Base-by-base conservation (phyloP, 1,284 basidiomycete genomes). In the Phellopilus nigrolimitatus region DNA sequence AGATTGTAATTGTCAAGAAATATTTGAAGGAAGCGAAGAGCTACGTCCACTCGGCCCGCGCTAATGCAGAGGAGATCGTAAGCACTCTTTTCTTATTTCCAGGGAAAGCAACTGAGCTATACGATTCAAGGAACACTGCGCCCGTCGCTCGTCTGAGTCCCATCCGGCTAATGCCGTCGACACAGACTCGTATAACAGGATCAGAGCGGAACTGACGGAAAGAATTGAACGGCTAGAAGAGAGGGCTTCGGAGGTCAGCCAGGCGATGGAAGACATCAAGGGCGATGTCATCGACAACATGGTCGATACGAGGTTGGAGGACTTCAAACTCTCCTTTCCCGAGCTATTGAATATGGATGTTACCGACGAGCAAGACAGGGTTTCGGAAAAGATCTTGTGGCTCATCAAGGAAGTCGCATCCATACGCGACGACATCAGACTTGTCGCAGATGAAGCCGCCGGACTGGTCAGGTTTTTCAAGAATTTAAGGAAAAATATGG, bases 21-120 rank as follows among this genome's bases (percentile, higher is more conserved):
- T 49, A 42, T 31, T 24, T 49, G 8, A 13, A 40, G 8, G 25
- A 44, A 21, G 42, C 25, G 21, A 47, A 42, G 19, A 33, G 24
- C 13, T 53, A 41, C 15, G 24, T 53, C 25, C 46, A 53, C 9
- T 24, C 25, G 25, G 39, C 40, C 30, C 27, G 36, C 13, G 4
- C 7, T 12, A 30, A 39, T n/a, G 27, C 28, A 24, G 39, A 39
- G 3, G 46, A 53, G 21, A 47, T 47, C 21, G 51, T 47, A 22
- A 42, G 51, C 25, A 6, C 8, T n/a, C 28, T 17, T 39, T 46
- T 8, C 30, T 25, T 37, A 8, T 7, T 36, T 36, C 4, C 34
- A 7, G 10, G 34, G 19, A n/a, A 17, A 4, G 27, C 22, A 15
- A n/a, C 27, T 44, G 6, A 31, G 21, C n/a, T 31, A 19, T 24